Percentiles rank a stretch among this genome's conserved stretches.
These are phyloP conservation scores for Aureobasidium sp. DNA, from an alignment of 2,329 filamentous ascomycete species.

Conservation along the genomic window DNA sequence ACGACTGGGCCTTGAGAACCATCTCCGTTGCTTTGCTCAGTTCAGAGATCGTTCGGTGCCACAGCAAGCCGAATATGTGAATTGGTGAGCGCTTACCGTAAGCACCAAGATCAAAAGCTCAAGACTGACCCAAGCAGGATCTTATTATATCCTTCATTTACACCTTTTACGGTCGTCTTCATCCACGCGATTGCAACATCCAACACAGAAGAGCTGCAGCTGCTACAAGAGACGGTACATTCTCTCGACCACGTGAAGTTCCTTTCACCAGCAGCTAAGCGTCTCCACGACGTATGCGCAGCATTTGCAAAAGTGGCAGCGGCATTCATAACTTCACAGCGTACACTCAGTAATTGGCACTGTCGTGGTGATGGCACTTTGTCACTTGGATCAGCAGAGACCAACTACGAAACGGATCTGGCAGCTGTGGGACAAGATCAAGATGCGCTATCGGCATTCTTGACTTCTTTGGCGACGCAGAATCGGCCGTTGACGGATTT, in stretches of 20 bases:
- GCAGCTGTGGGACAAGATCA: neutral
- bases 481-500: constrained; percentile 8
- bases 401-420: neutral
- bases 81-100: no score
- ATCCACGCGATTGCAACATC: constrained; percentile 18
- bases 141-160: constrained; percentile 18
- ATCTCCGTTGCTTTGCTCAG: constrained; percentile 16
- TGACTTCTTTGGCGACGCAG: neutral
- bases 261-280: constrained; percentile 14
- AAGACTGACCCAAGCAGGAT: neutral
- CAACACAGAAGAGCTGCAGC: constrained; percentile 5
- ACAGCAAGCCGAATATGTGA: constrained; percentile 16
- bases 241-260: constrained; percentile 16
- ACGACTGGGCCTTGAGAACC: constrained; percentile 14
- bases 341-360: constrained; percentile 16
- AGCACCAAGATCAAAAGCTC: no score
- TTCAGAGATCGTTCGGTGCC: constrained; percentile 1
- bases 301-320: constrained; percentile 17
- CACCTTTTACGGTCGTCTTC: constrained; percentile 18
- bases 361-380: constrained; percentile 17
- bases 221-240: constrained; percentile 16
- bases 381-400: neutral
- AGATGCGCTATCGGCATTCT: neutral
- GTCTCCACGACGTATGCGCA: constrained; percentile 17
- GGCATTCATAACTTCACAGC: constrained; percentile 16